phyloP scores from a whole-genome alignment of 495 filamentous ascomycete species.

The Jackrogersella multiformis region DNA sequence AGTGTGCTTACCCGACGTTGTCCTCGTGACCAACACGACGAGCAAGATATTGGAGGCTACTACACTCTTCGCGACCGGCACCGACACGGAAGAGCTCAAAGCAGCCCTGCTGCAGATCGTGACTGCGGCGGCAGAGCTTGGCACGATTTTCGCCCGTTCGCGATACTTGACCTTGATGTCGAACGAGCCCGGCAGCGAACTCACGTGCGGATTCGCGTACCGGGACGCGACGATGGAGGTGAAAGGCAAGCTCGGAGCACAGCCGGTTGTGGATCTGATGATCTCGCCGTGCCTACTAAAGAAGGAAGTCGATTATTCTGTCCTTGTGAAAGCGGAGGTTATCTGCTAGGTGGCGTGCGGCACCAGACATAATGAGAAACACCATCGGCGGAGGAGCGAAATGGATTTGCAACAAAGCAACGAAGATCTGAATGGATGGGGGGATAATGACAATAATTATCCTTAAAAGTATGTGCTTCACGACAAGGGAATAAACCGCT shows the following conservation, averaged over 20 bases:
- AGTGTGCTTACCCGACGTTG: conserved; percentile 16
- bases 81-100: conserved; percentile 17
- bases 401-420: conserved; percentile 1
- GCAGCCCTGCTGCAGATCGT: conserved; percentile 25
- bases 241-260: conserved; percentile 19
- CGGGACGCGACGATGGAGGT: conserved; percentile 36
- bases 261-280: conserved; percentile 40
- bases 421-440: background rate
- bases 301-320: conserved; percentile 36
- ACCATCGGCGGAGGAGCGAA: background rate
- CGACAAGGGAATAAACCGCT: background rate
- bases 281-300: conserved; percentile 43
- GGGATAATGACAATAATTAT: background rate
- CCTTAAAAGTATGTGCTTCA: background rate
- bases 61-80: conserved; percentile 15
- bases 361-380: background rate
- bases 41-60: conserved; percentile 18
- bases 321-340: conserved; percentile 45
- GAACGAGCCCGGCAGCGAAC: conserved; percentile 34
- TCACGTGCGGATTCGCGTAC: conserved; percentile 36
- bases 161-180: conserved; percentile 36
- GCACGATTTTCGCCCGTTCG: conserved; percentile 26
- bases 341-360: conserved; percentile 27
- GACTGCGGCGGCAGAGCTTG: conserved; percentile 26
- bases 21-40: conserved; percentile 15